A percentile compares a stretch with the other conserved stretches of the same genome.
phyloP scores from a whole-genome alignment of 1,284 basidiomycete genomes.

The Cystobasidium pallidum region DNA sequence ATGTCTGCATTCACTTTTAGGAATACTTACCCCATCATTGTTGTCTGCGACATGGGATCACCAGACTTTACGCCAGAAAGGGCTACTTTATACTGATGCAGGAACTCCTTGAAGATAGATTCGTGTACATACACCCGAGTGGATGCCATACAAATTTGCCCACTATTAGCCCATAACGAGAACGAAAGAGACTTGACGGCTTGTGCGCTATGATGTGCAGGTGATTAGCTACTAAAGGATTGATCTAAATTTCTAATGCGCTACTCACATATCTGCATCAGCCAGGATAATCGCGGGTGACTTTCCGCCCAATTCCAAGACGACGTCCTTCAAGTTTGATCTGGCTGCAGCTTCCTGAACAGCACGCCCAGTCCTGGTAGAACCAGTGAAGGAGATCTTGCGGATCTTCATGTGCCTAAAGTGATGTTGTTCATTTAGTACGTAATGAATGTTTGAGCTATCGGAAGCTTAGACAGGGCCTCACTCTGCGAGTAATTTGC shows the following conservation, averaged over 20 bases:
- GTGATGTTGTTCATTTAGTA: neutral
- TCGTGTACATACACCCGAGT: slow-evolving; percentile 49
- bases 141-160: slow-evolving; percentile 50
- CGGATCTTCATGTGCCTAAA: slow-evolving; percentile 47
- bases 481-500: slow-evolving; percentile 33
- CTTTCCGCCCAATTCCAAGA: slow-evolving; percentile 58
- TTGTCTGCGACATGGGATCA: slow-evolving; percentile 67
- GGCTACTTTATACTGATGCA: slow-evolving; percentile 68
- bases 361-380: slow-evolving; percentile 54
- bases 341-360: slow-evolving; percentile 56
- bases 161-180: slow-evolving; percentile 46
- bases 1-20: too few species aligned
- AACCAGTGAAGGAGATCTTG: slow-evolving; percentile 55
- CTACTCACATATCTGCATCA: slow-evolving; percentile 50
- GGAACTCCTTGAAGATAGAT: slow-evolving; percentile 67
- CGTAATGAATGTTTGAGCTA: neutral
- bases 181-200: slow-evolving; percentile 50
- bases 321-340: slow-evolving; percentile 56
- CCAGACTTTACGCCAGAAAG: slow-evolving; percentile 73
- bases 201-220: slow-evolving; percentile 32
- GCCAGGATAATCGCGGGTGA: slow-evolving; percentile 54
- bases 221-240: neutral
- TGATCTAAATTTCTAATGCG: neutral
- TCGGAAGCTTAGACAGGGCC: neutral
- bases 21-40: slow-evolving; percentile 21